These are phyloP conservation scores for Aschersonia sp. DNA, from an alignment of 2,329 filamentous ascomycete species.

Conservation along the genomic window DNA sequence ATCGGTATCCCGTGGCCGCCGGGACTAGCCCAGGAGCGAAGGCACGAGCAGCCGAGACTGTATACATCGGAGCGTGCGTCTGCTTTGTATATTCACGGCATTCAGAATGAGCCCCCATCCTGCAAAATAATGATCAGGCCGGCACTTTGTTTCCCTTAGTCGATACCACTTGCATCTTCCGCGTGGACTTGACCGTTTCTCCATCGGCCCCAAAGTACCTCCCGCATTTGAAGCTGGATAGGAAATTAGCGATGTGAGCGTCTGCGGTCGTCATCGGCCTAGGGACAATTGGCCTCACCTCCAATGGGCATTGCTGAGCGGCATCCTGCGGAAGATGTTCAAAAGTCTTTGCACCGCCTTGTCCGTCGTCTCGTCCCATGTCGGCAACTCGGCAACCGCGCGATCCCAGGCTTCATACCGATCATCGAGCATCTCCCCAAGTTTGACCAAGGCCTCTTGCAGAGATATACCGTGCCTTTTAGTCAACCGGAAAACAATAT, in stretches of 20 bases:
- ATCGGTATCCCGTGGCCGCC: no score
- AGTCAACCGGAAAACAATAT: background rate
- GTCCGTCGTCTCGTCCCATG: background rate
- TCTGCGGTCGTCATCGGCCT: background rate
- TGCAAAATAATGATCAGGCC: background rate
- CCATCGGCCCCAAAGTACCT: background rate
- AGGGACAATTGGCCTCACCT: background rate
- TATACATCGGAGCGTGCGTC: no score
- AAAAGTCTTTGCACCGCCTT: background rate
- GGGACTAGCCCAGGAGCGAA: no score
- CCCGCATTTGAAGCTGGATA: background rate
- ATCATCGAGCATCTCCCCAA: background rate
- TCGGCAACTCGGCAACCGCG: background rate
- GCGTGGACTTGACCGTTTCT: background rate
- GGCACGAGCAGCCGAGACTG: no score
- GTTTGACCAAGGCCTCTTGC: background rate
- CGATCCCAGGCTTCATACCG: background rate
- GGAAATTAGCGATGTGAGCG: background rate
- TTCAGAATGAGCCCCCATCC: slow-evolving; percentile 4
- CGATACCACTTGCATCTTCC: background rate
- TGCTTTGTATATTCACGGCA: no score
- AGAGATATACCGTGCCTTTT: background rate
- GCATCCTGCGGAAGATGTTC: background rate
- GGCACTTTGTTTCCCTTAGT: no score
- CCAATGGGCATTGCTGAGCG: background rate